phyloP scores from a whole-genome alignment of 768 basidiomycete species.

The Termitomyces sp. region DNA sequence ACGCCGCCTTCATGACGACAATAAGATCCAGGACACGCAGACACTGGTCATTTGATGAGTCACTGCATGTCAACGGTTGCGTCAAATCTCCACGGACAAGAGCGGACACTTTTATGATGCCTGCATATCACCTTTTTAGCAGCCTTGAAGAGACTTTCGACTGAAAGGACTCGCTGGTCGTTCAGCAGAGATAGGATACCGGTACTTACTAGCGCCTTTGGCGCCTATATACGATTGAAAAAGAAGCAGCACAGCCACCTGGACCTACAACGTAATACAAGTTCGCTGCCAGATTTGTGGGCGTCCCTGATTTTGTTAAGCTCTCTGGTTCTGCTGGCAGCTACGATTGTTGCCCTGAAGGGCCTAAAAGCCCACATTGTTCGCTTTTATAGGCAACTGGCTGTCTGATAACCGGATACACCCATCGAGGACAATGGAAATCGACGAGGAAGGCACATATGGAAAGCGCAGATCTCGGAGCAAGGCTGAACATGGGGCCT shows the following conservation, averaged over 20 bases:
- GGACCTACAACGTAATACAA: constrained; percentile 35
- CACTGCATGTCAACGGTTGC: neutral
- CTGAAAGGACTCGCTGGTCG: neutral
- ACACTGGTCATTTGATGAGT: neutral
- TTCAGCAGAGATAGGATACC: neutral
- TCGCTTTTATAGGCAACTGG: constrained; percentile 16
- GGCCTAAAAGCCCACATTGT: constrained; percentile 20
- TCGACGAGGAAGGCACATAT: neutral
- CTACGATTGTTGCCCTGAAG: constrained; percentile 1
- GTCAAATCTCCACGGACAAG: neutral
- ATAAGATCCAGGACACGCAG: neutral
- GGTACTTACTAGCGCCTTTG: neutral
- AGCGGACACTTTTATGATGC: neutral
- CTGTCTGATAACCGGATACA: constrained; percentile 4
- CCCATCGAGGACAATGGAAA: constrained; percentile 18
- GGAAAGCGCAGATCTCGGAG: neutral
- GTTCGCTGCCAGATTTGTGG: constrained; percentile 11
- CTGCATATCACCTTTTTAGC: neutral
- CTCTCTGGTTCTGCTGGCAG: constrained; percentile 7
- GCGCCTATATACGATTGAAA: neutral
- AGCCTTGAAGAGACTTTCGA: neutral
- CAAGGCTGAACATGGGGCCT: neutral
- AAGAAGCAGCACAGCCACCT: constrained; percentile 32
- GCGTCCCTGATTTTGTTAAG: constrained; percentile 9
- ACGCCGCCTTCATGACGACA: neutral